Percentiles rank a stretch among this genome's conserved stretches.
phyloP scores from a whole-genome alignment of 306 rosid genomes.

The Arachis hypogaea region DNA sequence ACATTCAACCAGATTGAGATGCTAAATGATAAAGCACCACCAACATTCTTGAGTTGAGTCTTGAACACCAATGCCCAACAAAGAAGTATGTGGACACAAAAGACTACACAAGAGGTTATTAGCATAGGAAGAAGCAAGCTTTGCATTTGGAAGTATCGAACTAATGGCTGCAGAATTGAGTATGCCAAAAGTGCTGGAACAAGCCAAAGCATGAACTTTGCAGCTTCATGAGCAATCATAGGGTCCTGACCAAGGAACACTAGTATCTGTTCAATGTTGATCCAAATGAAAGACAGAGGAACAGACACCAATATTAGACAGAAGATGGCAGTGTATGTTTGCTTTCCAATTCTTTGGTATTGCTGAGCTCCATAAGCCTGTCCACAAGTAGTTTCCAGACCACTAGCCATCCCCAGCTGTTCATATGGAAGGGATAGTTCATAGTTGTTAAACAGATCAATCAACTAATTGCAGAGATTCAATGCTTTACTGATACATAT shows the following conservation, averaged over 20 bases:
- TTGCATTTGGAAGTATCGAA: slow-evolving; percentile 73
- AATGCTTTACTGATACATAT: background rate
- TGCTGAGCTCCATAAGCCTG: slow-evolving; percentile 76
- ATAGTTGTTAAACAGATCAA: background rate
- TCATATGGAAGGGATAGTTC: background rate
- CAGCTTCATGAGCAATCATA: slow-evolving; percentile 70
- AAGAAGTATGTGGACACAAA: slow-evolving; percentile 57
- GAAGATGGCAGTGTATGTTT: slow-evolving; percentile 62
- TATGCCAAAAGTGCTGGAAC: slow-evolving; percentile 73
- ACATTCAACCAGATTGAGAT: slow-evolving; percentile 73
- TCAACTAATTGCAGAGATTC: background rate
- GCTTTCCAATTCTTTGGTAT: slow-evolving; percentile 55
- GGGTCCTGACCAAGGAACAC: slow-evolving; percentile 76
- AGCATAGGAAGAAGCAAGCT: slow-evolving; percentile 71
- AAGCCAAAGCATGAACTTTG: slow-evolving; percentile 61
- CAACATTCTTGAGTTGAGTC: slow-evolving; percentile 51
- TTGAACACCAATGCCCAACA: slow-evolving; percentile 85
- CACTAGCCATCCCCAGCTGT: slow-evolving; percentile 74
- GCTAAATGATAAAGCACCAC: slow-evolving; percentile 76
- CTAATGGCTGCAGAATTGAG: slow-evolving; percentile 65
- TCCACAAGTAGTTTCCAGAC: slow-evolving; percentile 67
- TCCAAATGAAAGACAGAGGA: slow-evolving; percentile 66
- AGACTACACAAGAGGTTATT: slow-evolving; percentile 47
- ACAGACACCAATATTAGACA: slow-evolving; percentile 60
- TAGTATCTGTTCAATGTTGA: slow-evolving; percentile 60